phyloP scores from a whole-genome alignment of 371 early-diverging fungal species.

The Zancudomyces culisetae region DNA sequence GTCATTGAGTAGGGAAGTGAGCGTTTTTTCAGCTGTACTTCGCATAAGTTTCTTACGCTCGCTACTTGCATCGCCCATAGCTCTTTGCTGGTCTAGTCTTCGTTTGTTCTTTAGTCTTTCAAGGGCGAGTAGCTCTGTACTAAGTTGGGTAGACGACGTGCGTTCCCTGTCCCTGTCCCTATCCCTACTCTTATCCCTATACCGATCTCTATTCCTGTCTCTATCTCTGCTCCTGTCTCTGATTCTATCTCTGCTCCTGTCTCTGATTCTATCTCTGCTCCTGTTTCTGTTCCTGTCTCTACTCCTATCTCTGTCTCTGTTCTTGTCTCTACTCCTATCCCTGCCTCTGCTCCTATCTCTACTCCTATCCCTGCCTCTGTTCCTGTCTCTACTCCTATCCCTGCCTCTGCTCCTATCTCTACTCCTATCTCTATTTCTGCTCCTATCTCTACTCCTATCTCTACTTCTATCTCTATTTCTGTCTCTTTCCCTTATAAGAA shows the following conservation, averaged over 20 bases:
- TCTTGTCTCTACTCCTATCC: not conserved
- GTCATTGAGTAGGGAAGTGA: no score
- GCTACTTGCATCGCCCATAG: not conserved
- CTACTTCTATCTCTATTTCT: not conserved
- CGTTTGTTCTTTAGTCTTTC: no score
- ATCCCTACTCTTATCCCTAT: not conserved
- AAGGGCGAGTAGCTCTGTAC: no score
- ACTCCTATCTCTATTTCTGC: not conserved
- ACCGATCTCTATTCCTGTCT: not conserved
- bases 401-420: not conserved
- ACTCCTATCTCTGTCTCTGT: not conserved
- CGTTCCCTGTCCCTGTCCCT: not conserved
- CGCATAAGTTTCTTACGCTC: not conserved
- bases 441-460: not conserved
- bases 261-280: not conserved
- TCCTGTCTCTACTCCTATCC: not conserved
- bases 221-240: not conserved
- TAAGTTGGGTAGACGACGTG: no score
- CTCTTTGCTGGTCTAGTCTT: not conserved
- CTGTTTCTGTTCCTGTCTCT: not conserved
- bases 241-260: not conserved
- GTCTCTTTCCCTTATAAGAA: not conserved
- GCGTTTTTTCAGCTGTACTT: no score
- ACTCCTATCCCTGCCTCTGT: not conserved
- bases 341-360: not conserved